Evolutionary conservation across 805 yeast species (phyloP), one percentile per base, ranked within the genome.

Genomic region (Candida nanaspora): DNA sequence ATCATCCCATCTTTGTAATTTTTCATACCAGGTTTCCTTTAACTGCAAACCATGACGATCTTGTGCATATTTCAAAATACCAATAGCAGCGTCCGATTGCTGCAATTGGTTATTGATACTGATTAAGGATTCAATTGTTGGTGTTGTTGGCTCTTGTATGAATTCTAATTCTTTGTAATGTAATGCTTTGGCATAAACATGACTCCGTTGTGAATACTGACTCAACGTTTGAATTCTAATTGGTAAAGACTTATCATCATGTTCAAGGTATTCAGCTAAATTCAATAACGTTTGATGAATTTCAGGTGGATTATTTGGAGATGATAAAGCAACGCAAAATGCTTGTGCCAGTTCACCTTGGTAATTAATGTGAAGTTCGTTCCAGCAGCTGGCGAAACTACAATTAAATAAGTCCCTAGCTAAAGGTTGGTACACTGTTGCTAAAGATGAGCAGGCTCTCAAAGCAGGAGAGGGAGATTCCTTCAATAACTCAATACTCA

Each of bases 21-120:
- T 93, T 59, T 93, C 98, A 54, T 86, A 93, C 98, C 98, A 93
- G 0, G 96, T 86, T 61, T 93, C 98, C 55, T 89, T 91, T 45
- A 94, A 72, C 60, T 89, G 96, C 35, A 93, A 66, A 42, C 83
- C 87, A 54, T 91, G 95, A 46, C 86, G 91, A 45, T 84, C 80
- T 57, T 87, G 95, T 1, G 97, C 96, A 62, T 89, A 94, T 54
- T 88, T 91, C 50, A 93, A 70, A 41, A 93, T 89, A 46, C 99
- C 99, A 41, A 91, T 86, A 0, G 98, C 98, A 0, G 99, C 96
- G 63, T 93, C 99, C 0, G 95, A 81, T 57, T 94, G 98, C 52
- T 93, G 98, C 16, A 93, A 65, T 53, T 88, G 96, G 53, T 91
- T 93, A 59, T 93, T 94, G 50, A 93, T 91, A 46, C 87, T 81